A percentile compares a stretch with the other conserved stretches of the same genome.
Evolutionary conservation across 208 protist genomes (phyloP).

Genomic region (Trypanosoma mega): DNA sequence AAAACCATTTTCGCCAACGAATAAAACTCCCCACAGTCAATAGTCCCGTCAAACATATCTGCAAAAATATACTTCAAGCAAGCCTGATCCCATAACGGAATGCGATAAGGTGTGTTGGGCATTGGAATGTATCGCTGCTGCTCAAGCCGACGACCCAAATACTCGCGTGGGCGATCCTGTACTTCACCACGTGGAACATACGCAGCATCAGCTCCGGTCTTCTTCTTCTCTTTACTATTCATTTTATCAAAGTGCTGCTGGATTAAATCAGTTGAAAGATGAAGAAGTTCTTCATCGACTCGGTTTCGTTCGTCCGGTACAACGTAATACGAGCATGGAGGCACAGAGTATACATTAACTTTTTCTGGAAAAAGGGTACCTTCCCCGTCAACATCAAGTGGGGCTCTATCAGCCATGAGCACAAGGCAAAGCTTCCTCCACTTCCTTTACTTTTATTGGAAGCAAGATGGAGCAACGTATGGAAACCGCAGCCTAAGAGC

Average conservation of each 20-base stretch:
- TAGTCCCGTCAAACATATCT: constrained; percentile 18
- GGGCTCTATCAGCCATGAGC: not conserved
- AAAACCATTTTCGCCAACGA: constrained; percentile 11
- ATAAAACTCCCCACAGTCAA: constrained; percentile 28
- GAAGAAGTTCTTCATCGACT: not conserved
- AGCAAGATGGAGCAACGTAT: not conserved
- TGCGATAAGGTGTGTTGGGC: constrained; percentile 19
- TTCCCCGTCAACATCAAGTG: not conserved
- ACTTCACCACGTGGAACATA: not conserved
- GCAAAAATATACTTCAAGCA: constrained; percentile 30
- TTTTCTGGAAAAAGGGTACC: not conserved
- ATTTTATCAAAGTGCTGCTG: too few relatives aligned
- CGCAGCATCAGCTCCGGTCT: not conserved
- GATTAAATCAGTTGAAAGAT: not conserved
- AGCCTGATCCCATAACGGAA: constrained; percentile 37
- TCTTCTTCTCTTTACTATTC: not conserved
- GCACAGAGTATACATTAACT: constrained; percentile 15
- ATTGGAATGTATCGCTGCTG: constrained; percentile 7
- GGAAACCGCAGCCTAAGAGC: too few relatives aligned
- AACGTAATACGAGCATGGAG: constrained; percentile 22
- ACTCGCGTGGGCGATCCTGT: not conserved
- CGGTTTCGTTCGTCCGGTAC: not conserved
- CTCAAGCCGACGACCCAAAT: constrained; percentile 4
- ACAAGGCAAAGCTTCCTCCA: not conserved
- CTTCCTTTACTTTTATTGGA: too few relatives aligned